phyloP scores from a whole-genome alignment of 2,329 filamentous ascomycete genomes.

The Hypoxylon sp. region DNA sequence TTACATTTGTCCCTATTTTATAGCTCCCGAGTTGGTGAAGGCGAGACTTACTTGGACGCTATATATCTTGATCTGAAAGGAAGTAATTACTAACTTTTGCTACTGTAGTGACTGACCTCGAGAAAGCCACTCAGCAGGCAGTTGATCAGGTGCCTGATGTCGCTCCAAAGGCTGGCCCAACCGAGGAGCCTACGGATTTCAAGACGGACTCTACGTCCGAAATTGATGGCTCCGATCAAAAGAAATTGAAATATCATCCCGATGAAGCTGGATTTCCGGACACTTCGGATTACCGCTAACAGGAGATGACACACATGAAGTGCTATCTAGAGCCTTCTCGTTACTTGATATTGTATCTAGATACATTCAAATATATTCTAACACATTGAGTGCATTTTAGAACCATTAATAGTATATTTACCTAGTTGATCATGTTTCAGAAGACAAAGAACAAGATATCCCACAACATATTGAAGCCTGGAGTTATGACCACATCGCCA shows the following conservation, averaged over 20 bases:
- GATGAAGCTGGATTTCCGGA: background rate
- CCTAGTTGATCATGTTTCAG: background rate
- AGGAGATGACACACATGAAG: background rate
- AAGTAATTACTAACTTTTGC: background rate
- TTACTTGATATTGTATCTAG: background rate
- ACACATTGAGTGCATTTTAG: background rate
- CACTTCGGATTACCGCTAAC: background rate
- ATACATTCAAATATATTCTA: background rate
- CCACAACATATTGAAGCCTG: background rate
- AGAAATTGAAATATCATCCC: background rate
- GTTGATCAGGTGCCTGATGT: background rate
- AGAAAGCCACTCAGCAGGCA: conserved; percentile 32
- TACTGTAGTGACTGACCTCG: conserved; percentile 30
- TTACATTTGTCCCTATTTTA: background rate
- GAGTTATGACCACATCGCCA: background rate
- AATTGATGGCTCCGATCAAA: background rate
- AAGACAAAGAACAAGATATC: background rate
- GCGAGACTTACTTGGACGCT: background rate
- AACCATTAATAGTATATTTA: background rate
- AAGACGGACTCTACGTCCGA: background rate
- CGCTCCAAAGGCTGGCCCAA: background rate
- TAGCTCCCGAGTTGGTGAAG: background rate
- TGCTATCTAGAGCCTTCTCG: background rate
- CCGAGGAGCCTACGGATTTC: background rate
- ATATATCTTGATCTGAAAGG: background rate